These are phyloP conservation scores for Sporisorium scitamineum DNA, from an alignment of 1,284 basidiomycete genomes.

Conservation along the genomic window DNA sequence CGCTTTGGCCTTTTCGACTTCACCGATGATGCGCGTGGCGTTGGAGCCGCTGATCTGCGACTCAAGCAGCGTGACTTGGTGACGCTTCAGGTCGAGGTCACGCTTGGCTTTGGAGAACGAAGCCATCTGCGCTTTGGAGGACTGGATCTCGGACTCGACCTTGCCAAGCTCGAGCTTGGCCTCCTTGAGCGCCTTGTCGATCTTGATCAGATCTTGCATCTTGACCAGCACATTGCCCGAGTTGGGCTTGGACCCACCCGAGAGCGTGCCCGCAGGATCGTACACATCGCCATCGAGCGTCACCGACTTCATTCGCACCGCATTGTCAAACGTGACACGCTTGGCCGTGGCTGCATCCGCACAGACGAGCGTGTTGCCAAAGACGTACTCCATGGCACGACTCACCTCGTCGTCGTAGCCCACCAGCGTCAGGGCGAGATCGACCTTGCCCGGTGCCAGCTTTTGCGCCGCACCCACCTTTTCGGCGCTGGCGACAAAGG, in stretches of 20 bases:
- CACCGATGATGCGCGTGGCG: constrained; percentile 81
- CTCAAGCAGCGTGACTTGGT: constrained; percentile 84
- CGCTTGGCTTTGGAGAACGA: constrained; percentile 78
- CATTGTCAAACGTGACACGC: constrained; percentile 84
- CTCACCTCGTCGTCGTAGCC: constrained; percentile 86
- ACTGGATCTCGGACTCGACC: constrained; percentile 76
- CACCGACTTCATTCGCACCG: constrained; percentile 82
- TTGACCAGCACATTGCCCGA: constrained; percentile 80
- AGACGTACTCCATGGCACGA: constrained; percentile 92
- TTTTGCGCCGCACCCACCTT: constrained; percentile 81
- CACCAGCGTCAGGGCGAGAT: constrained; percentile 86
- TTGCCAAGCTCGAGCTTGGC: constrained; percentile 72
- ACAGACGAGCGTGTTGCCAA: constrained; percentile 92
- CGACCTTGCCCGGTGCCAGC: constrained; percentile 82
- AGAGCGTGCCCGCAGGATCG: constrained; percentile 93
- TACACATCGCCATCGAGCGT: constrained; percentile 96
- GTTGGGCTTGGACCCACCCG: constrained; percentile 87
- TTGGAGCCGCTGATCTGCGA: constrained; percentile 90
- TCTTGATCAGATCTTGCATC: constrained; percentile 82
- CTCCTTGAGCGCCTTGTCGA: constrained; percentile 75
- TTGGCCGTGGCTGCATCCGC: constrained; percentile 90
- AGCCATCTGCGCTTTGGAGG: constrained; percentile 73
- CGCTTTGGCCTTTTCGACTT: constrained; percentile 81
- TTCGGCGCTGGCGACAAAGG: constrained; percentile 77
- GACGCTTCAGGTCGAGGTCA: constrained; percentile 88